Conservation (phyloP, 257 asterid genomes). For the Przewalskia tangutica region DNA sequence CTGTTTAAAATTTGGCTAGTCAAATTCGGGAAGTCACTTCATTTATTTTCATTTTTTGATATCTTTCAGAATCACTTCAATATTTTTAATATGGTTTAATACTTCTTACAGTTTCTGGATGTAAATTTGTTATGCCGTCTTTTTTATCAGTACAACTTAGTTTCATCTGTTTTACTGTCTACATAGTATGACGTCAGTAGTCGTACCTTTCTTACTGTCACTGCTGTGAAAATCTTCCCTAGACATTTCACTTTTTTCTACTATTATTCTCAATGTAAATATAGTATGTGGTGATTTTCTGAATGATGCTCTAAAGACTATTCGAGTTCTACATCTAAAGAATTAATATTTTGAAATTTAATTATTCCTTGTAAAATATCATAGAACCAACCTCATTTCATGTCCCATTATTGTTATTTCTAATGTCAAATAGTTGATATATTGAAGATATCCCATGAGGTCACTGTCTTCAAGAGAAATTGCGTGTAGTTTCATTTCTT, state of each 20-base stretch:
- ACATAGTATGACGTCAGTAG: neutral
- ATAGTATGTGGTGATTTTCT: neutral
- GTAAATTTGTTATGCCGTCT: neutral
- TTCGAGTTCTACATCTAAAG: neutral
- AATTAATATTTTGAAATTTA: neutral
- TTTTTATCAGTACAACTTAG: neutral
- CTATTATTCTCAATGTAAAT: neutral
- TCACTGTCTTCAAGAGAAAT: neutral
- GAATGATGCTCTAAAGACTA: neutral
- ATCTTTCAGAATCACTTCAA: neutral
- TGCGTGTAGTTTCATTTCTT: neutral
- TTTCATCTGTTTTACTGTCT: neutral
- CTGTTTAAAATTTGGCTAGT: neutral
- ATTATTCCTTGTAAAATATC: neutral
- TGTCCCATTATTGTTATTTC: neutral
- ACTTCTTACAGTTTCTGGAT: neutral
- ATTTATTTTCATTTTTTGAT: neutral
- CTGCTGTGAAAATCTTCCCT: neutral
- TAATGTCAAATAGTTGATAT: neutral
- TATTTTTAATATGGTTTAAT: neutral
- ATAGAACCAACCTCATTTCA: neutral
- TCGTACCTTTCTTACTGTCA: neutral
- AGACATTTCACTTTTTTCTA: neutral
- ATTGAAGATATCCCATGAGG: neutral
- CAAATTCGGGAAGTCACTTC: neutral